Base-by-base conservation (phyloP, 2,329 filamentous ascomycete species). In the Aaosphaeria arxii region DNA sequence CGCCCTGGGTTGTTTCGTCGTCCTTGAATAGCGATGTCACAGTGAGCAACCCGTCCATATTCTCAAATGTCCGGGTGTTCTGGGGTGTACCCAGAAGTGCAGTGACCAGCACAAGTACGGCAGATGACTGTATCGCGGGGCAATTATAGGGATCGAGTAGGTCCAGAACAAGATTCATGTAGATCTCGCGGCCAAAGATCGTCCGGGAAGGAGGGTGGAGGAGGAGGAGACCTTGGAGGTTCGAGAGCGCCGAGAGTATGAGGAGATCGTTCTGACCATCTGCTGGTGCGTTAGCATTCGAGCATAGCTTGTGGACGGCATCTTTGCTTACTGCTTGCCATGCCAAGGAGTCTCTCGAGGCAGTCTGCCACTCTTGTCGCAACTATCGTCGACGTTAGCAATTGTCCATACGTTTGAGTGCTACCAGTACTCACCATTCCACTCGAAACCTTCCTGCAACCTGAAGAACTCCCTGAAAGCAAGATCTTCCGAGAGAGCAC, bases 391-490 rank as follows among this genome's bases (percentile, higher is more conserved):
- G 32, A 24, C 29, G 42, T 31, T 45, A 11, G 11, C 30, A 44
- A n/a, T 32, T 5, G n/a, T 29, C 13, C 31, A 11, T 11, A 2
- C 13, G 7, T 30, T 38, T 13, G 31, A 3, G 31, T 39, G 33
- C n/a, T 36, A n/a, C 7, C n/a, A 4, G 4, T 4, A 48, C 74
- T 50, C 69, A 85, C 83, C 80, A 74, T 99, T 99, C 88, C 91
- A 97, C 74, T 97, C 90, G 67, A 99, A 99, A 3, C 91, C 89
- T 66, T 97, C 91, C 71, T 99, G 94, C 56, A 97, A 71, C 69
- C 95, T 90, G 77, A 96, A 96, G 76, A 97, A 97, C 71, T 96
- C 91, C 57, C 89, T 80, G 67, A 96, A 97, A 17, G 91, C 92
- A 17, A 88, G 89, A 70, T 97, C 94, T 54, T 86, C 82, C 44